Conservation (phyloP, 2,329 filamentous ascomycete genomes). For the Fusarium sp. region DNA sequence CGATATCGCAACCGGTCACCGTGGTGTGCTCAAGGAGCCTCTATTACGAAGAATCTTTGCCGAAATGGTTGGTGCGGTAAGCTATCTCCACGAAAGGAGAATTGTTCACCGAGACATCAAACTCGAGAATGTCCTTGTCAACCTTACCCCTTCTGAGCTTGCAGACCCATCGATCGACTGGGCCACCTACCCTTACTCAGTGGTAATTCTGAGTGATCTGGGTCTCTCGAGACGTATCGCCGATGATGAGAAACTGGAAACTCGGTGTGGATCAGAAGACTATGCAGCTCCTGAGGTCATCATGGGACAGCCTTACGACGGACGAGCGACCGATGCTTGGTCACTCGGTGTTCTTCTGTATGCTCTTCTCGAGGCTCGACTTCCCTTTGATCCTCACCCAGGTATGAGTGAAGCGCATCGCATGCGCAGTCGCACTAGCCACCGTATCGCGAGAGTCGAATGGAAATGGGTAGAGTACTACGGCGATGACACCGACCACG, state of each 20-base stretch:
- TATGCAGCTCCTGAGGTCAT: conserved; percentile 97
- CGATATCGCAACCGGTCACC: conserved; percentile 82
- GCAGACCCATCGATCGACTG: conserved; percentile 72
- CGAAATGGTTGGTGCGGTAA: conserved; percentile 85
- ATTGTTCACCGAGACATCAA: conserved; percentile 99
- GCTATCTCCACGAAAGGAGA: conserved; percentile 82
- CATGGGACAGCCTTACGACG: conserved; percentile 94
- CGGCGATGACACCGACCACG: conserved; percentile 87
- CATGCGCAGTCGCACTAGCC: conserved; percentile 83
- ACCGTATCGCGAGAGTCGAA: conserved; percentile 94
- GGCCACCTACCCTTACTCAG: conserved; percentile 78
- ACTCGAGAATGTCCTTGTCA: conserved; percentile 93
- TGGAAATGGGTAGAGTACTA: conserved; percentile 94
- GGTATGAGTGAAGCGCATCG: conserved; percentile 79
- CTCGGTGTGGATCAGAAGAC: conserved; percentile 94
- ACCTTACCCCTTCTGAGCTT: conserved; percentile 75
- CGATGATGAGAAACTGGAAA: conserved; percentile 88
- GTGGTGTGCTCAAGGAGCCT: conserved; percentile 70
- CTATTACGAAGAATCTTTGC: conserved; percentile 88
- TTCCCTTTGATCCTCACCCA: conserved; percentile 92
- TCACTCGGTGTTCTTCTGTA: conserved; percentile 93
- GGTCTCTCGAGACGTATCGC: conserved; percentile 88
- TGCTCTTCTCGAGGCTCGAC: conserved; percentile 87
- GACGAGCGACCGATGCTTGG: conserved; percentile 92
- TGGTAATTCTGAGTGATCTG: conserved; percentile 90